A percentile compares a stretch with the other conserved stretches of the same genome.
Conservation (phyloP, 441 rosid species). For the Populus hybrid region DNA sequence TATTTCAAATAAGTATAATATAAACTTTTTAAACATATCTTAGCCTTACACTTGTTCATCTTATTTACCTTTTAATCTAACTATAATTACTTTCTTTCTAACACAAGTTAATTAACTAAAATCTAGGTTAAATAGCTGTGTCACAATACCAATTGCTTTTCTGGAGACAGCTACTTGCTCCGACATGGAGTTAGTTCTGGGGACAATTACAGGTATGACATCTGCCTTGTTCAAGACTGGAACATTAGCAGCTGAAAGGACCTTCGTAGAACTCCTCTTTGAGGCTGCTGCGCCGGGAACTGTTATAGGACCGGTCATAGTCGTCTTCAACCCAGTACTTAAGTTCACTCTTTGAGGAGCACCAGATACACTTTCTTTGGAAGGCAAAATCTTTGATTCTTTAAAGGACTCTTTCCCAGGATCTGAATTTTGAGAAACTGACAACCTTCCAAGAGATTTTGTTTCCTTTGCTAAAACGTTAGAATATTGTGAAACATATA, state of each 20-base stretch:
- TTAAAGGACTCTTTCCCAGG: constrained; percentile 40
- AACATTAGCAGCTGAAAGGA: constrained; percentile 47
- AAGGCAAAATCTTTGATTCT: constrained; percentile 57
- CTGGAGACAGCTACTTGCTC: constrained; percentile 31
- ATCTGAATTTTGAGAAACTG: constrained; percentile 67
- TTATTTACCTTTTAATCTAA: too few species aligned
- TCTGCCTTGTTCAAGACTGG: constrained; percentile 57
- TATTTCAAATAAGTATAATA: too few species aligned
- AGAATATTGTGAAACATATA: constrained; percentile 63
- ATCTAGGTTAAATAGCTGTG: too few species aligned
- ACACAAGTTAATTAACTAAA: too few species aligned
- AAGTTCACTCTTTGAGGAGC: constrained; percentile 72
- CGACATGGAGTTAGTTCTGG: constrained; percentile 55
- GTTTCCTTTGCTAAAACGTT: constrained; percentile 70
- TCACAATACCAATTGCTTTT: too few species aligned
- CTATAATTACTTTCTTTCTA: too few species aligned
- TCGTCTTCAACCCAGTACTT: constrained; percentile 42
- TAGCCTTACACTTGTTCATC: too few species aligned
- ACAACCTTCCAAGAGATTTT: constrained; percentile 71
- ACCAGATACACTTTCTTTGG: constrained; percentile 69
- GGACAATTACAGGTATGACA: constrained; percentile 67
- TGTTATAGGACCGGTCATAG: constrained; percentile 3
- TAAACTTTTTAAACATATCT: too few species aligned
- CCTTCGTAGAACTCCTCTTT: constrained; percentile 54
- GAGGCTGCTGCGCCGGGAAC: constrained; percentile 46